phyloP scores from a whole-genome alignment of 2,329 filamentous ascomycete species.

The Venturia asperata region DNA sequence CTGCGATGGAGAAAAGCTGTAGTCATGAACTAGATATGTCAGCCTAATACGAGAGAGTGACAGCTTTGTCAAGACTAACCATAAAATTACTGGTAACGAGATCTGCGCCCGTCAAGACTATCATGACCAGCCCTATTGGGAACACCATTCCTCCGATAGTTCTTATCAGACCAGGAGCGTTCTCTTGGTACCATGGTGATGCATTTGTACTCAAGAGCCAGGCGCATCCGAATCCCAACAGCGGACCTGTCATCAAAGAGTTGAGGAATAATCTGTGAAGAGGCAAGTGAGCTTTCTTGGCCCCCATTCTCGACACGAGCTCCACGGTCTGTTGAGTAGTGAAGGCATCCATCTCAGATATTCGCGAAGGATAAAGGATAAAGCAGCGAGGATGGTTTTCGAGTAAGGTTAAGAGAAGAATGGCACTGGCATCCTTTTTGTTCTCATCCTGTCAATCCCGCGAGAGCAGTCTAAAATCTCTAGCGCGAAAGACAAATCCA shows the following conservation, averaged over 20 bases:
- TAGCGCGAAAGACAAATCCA: too few relatives aligned
- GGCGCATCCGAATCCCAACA: slow-evolving; percentile 6
- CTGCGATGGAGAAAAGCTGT: slow-evolving; percentile 11
- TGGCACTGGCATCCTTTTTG: too few relatives aligned
- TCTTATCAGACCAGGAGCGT: slow-evolving; percentile 11
- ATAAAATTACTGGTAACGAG: slow-evolving; percentile 10
- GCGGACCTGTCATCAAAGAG: slow-evolving; percentile 4
- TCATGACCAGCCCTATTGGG: slow-evolving; percentile 8
- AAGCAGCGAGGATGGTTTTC: not conserved
- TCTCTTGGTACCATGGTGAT: not conserved
- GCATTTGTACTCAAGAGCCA: slow-evolving; percentile 11
- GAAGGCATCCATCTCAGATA: not conserved
- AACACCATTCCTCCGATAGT: slow-evolving; percentile 5
- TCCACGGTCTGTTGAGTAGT: slow-evolving; percentile 4
- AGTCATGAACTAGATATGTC: slow-evolving; percentile 4
- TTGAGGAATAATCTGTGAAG: not conserved
- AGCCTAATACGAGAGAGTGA: not conserved
- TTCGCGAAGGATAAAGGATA: not conserved
- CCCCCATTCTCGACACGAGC: slow-evolving; percentile 3
- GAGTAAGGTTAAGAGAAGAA: too few relatives aligned
- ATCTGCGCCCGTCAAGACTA: slow-evolving; percentile 9
- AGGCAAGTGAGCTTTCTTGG: slow-evolving; percentile 1
- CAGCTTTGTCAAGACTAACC: not conserved
- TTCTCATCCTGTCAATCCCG: too few relatives aligned
- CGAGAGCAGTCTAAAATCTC: too few relatives aligned